Base-by-base conservation (phyloP, 179 eudicot genomes). In the Patellifolia procumbens region DNA sequence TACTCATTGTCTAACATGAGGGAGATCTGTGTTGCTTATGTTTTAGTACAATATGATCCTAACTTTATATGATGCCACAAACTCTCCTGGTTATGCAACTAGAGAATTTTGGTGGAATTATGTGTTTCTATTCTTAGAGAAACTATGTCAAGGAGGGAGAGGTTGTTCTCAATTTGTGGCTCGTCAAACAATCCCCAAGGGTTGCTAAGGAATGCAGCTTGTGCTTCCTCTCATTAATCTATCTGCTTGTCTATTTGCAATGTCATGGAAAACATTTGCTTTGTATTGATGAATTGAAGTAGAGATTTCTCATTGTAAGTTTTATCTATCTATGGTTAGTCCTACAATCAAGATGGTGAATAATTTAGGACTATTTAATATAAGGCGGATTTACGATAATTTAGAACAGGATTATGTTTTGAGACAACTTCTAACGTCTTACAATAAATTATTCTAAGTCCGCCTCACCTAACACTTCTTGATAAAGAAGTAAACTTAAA, bases 1-100 rank as follows among this genome's bases (percentile, higher is more conserved):
- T n/a, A n/a, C n/a, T n/a, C n/a, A n/a, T n/a, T n/a, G n/a, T n/a
- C n/a, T n/a, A n/a, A n/a, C n/a, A n/a, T n/a, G n/a, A 49, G 31
- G 58, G 60, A 68, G 58, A 71, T 32, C 19, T 53, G n/a, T 53
- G 74, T 53, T 55, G 63, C 74, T 35, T 71, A 37, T 52, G 45
- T 48, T 53, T 70, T 71, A 51, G 63, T 71, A 55, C 42, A 29
- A 51, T 46, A 19, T 70, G 28, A 29, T 70, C 1, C 22, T 45
- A 9, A 70, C 2, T 29, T 68, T 3, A 28, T 49, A 51, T 32
- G 0, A 48, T 31, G 39, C 32, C 0, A 3, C 10, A 22, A 62
- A 64, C 4, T 67, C 43, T 22, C 3, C 13, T 63, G 46, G 49
- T 19, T 67, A 5, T n/a, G 19, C 35, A 43, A 42, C 24, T 17